Conservation (phyloP, 2,329 filamentous ascomycete genomes). For the Sphaerulina vaccinii region DNA sequence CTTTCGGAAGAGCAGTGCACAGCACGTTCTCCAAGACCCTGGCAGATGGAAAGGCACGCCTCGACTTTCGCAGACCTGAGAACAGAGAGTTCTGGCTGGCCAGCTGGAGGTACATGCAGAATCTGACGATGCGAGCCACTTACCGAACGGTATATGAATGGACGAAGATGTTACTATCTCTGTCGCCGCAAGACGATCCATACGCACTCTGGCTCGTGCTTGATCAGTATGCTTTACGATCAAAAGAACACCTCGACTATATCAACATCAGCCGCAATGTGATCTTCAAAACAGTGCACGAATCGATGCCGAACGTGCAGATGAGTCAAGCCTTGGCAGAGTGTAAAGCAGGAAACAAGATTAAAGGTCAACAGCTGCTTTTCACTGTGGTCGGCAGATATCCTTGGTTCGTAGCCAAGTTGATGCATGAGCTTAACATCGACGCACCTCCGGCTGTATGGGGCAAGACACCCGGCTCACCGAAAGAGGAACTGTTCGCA, state of each 20-base stretch:
- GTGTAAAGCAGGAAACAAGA: constrained; percentile 65
- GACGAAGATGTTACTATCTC: constrained; percentile 76
- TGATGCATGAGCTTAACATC: constrained; percentile 79
- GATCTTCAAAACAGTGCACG: constrained; percentile 50
- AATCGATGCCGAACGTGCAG: constrained; percentile 65
- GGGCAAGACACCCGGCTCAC: constrained; percentile 68
- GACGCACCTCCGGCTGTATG: constrained; percentile 77
- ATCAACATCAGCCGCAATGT: constrained; percentile 63
- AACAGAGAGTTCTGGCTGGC: constrained; percentile 93
- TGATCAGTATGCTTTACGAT: constrained; percentile 80
- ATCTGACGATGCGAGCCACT: constrained; percentile 84
- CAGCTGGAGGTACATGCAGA: constrained; percentile 83
- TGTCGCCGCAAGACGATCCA: constrained; percentile 72
- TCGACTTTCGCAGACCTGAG: constrained; percentile 78
- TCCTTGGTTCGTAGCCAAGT: constrained; percentile 79
- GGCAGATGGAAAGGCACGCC: constrained; percentile 71
- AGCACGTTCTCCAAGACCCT: constrained; percentile 77
- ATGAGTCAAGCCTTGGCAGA: constrained; percentile 77
- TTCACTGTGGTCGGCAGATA: constrained; percentile 66
- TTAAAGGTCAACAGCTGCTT: constrained; percentile 65
- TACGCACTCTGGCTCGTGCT: constrained; percentile 79
- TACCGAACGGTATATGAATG: constrained; percentile 92
- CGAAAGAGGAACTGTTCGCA: constrained; percentile 66
- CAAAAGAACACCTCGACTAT: constrained; percentile 73
- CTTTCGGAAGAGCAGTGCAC: constrained; percentile 83